These are phyloP conservation scores for Antitrichia curtipendula DNA, from an alignment of 225 moss, liverwort and hornwort genomes.

Conservation along the genomic window DNA sequence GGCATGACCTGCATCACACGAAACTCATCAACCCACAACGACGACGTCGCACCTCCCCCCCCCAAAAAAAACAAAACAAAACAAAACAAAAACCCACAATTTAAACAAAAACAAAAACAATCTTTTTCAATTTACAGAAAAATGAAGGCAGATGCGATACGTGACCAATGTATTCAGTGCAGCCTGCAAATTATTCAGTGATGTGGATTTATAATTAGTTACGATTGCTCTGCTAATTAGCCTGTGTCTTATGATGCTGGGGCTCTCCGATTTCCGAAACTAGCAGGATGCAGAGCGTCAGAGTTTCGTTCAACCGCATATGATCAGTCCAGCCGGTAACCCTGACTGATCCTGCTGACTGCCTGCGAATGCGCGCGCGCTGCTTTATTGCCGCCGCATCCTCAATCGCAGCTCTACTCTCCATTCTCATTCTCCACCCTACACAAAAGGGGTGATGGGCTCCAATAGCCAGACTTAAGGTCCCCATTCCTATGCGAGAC, in stretches of 20 bases:
- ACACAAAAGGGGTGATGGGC: background rate
- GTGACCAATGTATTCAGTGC: background rate
- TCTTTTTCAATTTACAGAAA: too few species aligned
- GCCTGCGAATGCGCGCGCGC: background rate
- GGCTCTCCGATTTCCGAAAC: too few species aligned
- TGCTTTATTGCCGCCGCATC: background rate
- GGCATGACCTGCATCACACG: too few species aligned
- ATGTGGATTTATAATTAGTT: background rate
- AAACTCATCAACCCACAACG: too few species aligned
- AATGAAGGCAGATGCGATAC: background rate
- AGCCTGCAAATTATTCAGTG: background rate
- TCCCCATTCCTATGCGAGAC: constrained; percentile 2
- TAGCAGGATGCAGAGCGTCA: background rate
- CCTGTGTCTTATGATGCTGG: background rate
- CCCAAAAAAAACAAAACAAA: too few species aligned
- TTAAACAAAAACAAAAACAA: background rate
- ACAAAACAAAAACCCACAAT: too few species aligned
- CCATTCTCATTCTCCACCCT: background rate
- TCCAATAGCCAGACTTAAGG: background rate
- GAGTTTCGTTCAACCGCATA: background rate
- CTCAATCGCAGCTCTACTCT: background rate
- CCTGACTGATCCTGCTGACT: background rate
- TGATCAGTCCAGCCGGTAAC: background rate
- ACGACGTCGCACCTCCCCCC: too few species aligned
- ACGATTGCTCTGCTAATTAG: background rate